These are phyloP conservation scores for Cornus suecica DNA, from an alignment of 148 eudicot genomes.

Conservation along the genomic window DNA sequence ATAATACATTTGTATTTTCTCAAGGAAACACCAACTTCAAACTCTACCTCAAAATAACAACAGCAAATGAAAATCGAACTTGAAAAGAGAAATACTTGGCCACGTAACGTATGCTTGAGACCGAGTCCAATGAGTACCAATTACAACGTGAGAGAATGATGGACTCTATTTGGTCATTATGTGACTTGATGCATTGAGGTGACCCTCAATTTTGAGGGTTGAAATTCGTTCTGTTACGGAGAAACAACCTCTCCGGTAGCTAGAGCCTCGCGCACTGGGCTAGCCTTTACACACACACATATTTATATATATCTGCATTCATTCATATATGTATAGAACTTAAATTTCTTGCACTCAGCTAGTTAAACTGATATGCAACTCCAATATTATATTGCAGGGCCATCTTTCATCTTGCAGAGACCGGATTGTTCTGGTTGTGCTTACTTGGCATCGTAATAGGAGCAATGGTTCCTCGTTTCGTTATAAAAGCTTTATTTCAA, in stretches of 20 bases:
- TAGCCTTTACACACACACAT: not conserved
- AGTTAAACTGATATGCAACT: not conserved
- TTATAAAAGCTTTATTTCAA: slow-evolving; percentile 47
- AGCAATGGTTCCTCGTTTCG: slow-evolving; percentile 75
- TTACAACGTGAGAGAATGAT: not conserved
- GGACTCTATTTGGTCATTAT: not conserved
- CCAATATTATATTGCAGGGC: slow-evolving; percentile 56
- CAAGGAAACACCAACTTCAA: not conserved
- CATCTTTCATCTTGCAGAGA: slow-evolving; percentile 49
- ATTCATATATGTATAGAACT: not conserved
- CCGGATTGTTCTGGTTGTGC: slow-evolving; percentile 63
- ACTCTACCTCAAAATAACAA: not conserved
- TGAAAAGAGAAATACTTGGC: too few species aligned
- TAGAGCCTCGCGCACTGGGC: too few species aligned
- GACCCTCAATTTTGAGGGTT: not conserved
- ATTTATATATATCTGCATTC: not conserved
- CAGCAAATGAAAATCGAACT: too few species aligned
- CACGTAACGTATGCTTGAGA: not conserved
- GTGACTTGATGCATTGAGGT: not conserved
- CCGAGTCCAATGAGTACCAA: not conserved
- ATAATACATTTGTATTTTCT: too few species aligned
- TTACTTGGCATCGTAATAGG: slow-evolving; percentile 56
- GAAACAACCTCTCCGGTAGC: too few species aligned
- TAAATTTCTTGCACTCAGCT: not conserved
- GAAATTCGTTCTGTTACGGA: not conserved